Evolutionary conservation across 345 rosid species (phyloP).

Genomic region (Populus deltoides): DNA sequence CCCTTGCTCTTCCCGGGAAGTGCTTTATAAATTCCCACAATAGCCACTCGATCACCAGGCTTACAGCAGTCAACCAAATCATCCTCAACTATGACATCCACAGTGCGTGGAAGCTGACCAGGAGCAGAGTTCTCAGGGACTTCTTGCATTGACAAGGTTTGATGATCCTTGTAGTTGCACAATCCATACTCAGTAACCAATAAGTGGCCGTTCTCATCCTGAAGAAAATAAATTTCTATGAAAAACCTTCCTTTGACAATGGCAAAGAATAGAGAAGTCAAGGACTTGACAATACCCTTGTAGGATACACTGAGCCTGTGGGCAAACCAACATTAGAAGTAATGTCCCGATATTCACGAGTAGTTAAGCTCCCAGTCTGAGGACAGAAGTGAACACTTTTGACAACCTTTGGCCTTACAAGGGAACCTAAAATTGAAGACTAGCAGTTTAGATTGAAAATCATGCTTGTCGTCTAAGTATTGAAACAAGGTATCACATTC

Average conservation of each 20-base stretch:
- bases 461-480: no score
- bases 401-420: slow-evolving; percentile 97
- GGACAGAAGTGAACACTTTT: slow-evolving; percentile 97
- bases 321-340: slow-evolving; percentile 86
- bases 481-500: no score
- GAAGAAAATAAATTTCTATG: slow-evolving; percentile 19
- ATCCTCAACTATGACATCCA: slow-evolving; percentile 93
- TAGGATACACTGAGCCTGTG: slow-evolving; percentile 96
- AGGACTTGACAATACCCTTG: slow-evolving; percentile 60
- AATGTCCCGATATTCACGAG: slow-evolving; percentile 89
- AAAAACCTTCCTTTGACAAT: slow-evolving; percentile 7
- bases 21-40: slow-evolving; percentile 91
- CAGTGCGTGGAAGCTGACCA: slow-evolving; percentile 97
- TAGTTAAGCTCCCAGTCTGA: slow-evolving; percentile 59
- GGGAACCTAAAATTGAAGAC: slow-evolving; percentile 61
- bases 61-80: slow-evolving; percentile 96
- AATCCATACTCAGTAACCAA: slow-evolving; percentile 95
- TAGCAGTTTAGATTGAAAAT: background rate
- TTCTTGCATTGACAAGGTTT: slow-evolving; percentile 96
- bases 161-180: slow-evolving; percentile 95
- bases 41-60: slow-evolving; percentile 96
- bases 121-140: slow-evolving; percentile 99
- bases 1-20: slow-evolving; percentile 95
- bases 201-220: slow-evolving; percentile 89
- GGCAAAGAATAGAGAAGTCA: slow-evolving; percentile 1